A percentile compares a stretch with the other conserved stretches of the same genome.
Conservation (phyloP, 2,329 filamentous ascomycete species). For the Alternaria longipes region DNA sequence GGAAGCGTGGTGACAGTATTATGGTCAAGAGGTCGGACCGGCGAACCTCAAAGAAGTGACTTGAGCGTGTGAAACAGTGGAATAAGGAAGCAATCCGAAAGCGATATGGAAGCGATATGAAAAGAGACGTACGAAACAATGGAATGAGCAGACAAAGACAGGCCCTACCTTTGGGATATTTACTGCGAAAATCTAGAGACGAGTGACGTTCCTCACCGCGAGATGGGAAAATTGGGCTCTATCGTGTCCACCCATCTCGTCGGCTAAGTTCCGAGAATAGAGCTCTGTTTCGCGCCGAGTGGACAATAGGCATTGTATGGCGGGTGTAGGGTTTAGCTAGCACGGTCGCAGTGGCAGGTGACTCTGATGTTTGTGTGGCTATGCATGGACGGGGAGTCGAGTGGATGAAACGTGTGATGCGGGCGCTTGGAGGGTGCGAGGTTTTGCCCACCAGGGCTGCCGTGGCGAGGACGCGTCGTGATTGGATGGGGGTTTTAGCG, state of each 20-base stretch:
- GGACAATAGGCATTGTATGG: slow-evolving; percentile 40
- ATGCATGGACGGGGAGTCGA: slow-evolving; percentile 29
- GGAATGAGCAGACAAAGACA: slow-evolving; percentile 18
- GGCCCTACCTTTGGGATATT: slow-evolving; percentile 26
- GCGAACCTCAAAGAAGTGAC: slow-evolving; percentile 21
- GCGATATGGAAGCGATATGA: slow-evolving; percentile 2
- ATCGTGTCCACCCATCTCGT: slow-evolving; percentile 23
- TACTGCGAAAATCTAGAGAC: slow-evolving; percentile 25
- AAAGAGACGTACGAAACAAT: slow-evolving; percentile 11
- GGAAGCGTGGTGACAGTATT: slow-evolving; percentile 4
- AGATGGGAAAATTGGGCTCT: slow-evolving; percentile 14
- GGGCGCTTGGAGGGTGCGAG: slow-evolving; percentile 43
- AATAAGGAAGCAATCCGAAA: not conserved
- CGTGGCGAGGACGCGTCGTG: slow-evolving; percentile 31
- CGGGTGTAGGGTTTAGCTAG: slow-evolving; percentile 22
- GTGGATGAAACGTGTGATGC: slow-evolving; percentile 41
- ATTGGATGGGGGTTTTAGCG: slow-evolving; percentile 43
- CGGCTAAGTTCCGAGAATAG: slow-evolving; percentile 43
- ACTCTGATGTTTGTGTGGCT: slow-evolving; percentile 43
- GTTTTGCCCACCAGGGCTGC: slow-evolving; percentile 16
- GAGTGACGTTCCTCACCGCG: slow-evolving; percentile 23
- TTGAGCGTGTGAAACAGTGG: slow-evolving; percentile 10
- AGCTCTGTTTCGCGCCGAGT: slow-evolving; percentile 42
- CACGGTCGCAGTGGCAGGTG: slow-evolving; percentile 38
- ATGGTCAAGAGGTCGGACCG: slow-evolving; percentile 18